A percentile compares a stretch with the other conserved stretches of the same genome.
These are phyloP conservation scores for Albophoma yamanashiensis DNA, from an alignment of 2,329 filamentous ascomycete species.

Conservation along the genomic window DNA sequence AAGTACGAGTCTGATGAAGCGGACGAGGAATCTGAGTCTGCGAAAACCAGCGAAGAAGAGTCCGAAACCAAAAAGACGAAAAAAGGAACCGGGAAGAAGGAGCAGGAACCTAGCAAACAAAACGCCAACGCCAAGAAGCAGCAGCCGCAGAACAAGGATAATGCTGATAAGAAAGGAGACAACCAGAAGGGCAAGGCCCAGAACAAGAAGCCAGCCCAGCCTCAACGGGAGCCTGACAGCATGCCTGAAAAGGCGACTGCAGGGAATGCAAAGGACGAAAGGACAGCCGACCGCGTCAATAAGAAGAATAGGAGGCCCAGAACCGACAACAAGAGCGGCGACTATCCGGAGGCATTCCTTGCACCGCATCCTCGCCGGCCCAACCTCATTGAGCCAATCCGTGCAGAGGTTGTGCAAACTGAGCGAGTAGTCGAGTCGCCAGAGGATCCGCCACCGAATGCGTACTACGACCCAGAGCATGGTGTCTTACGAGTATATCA, in stretches of 20 bases:
- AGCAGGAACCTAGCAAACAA: conserved; percentile 6
- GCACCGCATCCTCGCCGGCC: conserved; percentile 23
- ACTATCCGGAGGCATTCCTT: conserved; percentile 17
- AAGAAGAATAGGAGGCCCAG: background rate
- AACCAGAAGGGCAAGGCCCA: background rate
- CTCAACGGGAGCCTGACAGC: background rate
- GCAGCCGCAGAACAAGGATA: conserved; percentile 7
- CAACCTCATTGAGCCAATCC: conserved; percentile 35
- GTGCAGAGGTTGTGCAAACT: conserved; percentile 39
- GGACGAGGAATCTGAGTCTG: conserved; percentile 12
- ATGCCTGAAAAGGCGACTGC: background rate
- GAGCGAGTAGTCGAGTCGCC: conserved; percentile 43
- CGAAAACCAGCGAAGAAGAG: conserved; percentile 9
- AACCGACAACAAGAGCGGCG: conserved; percentile 8
- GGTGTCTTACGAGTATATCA: conserved; percentile 47
- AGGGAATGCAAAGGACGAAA: background rate
- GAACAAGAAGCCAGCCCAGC: background rate
- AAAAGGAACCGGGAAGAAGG: conserved; percentile 3
- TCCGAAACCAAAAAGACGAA: background rate
- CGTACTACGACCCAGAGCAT: conserved; percentile 43
- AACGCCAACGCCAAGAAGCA: conserved; percentile 7
- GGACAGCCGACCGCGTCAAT: background rate
- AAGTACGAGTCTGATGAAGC: conserved; percentile 12
- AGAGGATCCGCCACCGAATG: conserved; percentile 46
- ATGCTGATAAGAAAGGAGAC: conserved; percentile 2